Base-by-base conservation (phyloP, 2,329 filamentous ascomycete genomes). In the Thermomyces lanuginosus region DNA sequence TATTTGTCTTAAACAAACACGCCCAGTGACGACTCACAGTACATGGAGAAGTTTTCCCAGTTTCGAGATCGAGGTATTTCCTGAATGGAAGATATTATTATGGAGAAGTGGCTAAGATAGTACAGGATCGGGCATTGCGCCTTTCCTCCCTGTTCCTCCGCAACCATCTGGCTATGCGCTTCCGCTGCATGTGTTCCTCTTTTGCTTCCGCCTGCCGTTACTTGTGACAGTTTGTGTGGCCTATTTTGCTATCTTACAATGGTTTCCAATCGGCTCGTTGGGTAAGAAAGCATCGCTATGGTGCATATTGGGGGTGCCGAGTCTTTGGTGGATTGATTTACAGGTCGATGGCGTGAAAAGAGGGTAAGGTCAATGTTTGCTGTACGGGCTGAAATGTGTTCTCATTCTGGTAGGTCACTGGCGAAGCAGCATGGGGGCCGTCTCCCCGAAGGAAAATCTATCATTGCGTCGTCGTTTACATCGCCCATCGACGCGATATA, bases 311-410 rank as follows among this genome's bases (percentile, higher is more conserved):
- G 77, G 73, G 19, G 77, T 92, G 32, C 82, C 84, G 0, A 86
- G 89, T 15, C 80, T 98, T 31, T 95, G 84, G 83, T 95, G 86
- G 86, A 76, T 93, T 30, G 89, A 98, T 54, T 62, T 98, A n/a
- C 86, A 93, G 53, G 81, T 98, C 38, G 89, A 98, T 50, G 86
- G 86, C 32, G 89, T 98, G 28, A 84, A 81, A 56, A 80, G 83
- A 57, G 89, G 89, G 58, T 84, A 51, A 30, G 61, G 46, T n/a
- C 6, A 5, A 22, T 19, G 7, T 8, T 14, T 15, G 3, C 5
- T 12, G 9, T 5, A n/a, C 10, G 15, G 2, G 18, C 4, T 6
- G 11, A 16, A 4, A n/a, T 7, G 12, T 9, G 5, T 16, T 24
- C 4, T 16, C 23, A 19, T 21, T 28, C 3, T 15, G 6, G 24